Conservation (phyloP, 2,329 filamentous ascomycete genomes). For the Colletotrichum phormii region DNA sequence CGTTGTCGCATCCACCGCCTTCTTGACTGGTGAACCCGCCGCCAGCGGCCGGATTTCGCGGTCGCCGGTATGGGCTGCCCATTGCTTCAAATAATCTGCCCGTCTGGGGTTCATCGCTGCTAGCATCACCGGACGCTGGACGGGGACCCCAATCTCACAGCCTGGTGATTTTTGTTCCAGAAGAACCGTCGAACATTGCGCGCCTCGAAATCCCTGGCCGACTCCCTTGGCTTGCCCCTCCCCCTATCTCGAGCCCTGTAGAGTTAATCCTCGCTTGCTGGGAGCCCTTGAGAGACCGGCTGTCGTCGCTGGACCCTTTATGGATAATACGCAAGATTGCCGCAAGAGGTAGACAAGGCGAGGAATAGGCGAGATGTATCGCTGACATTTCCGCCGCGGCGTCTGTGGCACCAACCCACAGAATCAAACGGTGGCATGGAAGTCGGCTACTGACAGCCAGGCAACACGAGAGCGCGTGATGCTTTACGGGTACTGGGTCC, state of each 20-base stretch:
- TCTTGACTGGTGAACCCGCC: constrained; percentile 21
- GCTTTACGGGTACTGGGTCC: constrained; percentile 16
- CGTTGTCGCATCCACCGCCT: constrained; percentile 16
- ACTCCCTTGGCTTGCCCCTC: constrained; percentile 30
- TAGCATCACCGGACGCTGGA: constrained; percentile 23
- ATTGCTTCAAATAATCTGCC: constrained; percentile 22
- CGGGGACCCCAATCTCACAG: not conserved
- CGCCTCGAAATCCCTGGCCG: constrained; percentile 14
- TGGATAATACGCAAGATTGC: constrained; percentile 33
- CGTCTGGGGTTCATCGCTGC: constrained; percentile 23
- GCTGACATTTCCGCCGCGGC: constrained; percentile 15
- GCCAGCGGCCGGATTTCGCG: constrained; percentile 15
- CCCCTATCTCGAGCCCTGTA: constrained; percentile 35
- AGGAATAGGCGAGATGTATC: constrained; percentile 20
- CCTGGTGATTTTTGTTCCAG: constrained; percentile 27
- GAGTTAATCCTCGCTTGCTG: constrained; percentile 27
- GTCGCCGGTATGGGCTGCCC: constrained; percentile 9
- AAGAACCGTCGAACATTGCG: constrained; percentile 29
- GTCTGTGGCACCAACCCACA: constrained; percentile 19
- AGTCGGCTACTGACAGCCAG: constrained; percentile 15
- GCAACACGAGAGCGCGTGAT: constrained; percentile 4
- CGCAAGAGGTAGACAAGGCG: constrained; percentile 28
- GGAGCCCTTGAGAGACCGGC: constrained; percentile 25
- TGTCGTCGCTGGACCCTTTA: constrained; percentile 29
- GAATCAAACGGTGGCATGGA: constrained; percentile 9